These are phyloP conservation scores for Tolypocladium nubicola DNA, from an alignment of 2,329 filamentous ascomycete species.

Conservation along the genomic window DNA sequence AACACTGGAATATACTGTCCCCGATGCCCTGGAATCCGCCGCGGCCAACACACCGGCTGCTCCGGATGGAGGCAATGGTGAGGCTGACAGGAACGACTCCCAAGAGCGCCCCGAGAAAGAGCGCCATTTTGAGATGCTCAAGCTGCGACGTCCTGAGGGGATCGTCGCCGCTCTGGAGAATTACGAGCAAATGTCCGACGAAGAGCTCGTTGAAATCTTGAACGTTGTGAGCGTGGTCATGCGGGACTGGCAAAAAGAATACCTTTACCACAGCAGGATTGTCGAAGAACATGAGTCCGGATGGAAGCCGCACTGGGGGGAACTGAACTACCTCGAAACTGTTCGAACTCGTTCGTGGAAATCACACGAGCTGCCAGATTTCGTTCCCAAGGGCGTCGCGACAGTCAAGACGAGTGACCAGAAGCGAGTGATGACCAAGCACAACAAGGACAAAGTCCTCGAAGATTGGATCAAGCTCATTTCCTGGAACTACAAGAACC, in stretches of 20 bases:
- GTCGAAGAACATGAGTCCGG: constrained; percentile 50
- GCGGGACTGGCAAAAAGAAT: constrained; percentile 44
- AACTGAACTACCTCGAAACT: constrained; percentile 25
- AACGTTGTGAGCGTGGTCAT: constrained; percentile 34
- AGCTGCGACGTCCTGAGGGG: constrained; percentile 39
- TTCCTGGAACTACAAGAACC: constrained; percentile 25
- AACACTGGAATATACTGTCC: constrained; percentile 25
- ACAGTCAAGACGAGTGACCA: not conserved
- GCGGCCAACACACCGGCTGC: constrained; percentile 26
- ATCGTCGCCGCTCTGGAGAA: constrained; percentile 38
- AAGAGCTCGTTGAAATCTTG: constrained; percentile 33
- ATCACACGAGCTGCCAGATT: not conserved
- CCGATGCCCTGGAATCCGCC: constrained; percentile 26
- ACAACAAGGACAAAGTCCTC: not conserved
- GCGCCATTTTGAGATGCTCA: constrained; percentile 33
- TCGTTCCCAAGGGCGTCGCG: not conserved
- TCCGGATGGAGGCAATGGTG: constrained; percentile 15
- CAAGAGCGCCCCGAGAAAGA: constrained; percentile 18
- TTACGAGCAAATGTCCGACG: constrained; percentile 35
- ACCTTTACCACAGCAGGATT: constrained; percentile 34
- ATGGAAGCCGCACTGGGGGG: constrained; percentile 36
- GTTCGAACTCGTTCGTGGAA: not conserved
- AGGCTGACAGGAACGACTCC: constrained; percentile 24
- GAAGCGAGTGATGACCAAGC: not conserved
- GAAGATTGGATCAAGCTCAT: not conserved